Evolutionary conservation across 257 asterid genomes (phyloP), one percentile per base, ranked within the genome.

Genomic region (Mitragyna speciosa): DNA sequence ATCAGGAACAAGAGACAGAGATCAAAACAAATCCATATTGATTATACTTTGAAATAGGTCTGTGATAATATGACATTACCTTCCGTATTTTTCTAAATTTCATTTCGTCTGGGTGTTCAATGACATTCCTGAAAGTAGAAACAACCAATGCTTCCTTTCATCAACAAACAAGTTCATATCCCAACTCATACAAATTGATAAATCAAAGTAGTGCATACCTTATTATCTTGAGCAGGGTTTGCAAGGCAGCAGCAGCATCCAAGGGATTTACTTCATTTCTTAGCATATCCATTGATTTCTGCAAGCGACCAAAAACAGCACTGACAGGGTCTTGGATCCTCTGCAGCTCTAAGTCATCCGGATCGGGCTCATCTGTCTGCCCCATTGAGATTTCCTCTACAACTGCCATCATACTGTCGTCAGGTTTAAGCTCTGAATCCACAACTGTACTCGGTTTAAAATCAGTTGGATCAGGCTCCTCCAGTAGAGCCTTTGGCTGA

Each of bases 301-400:
- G 96, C 86, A 96, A 78, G 80, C 96, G 95, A 73, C 83, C 85
- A 72, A 87, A 91, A 80, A 94, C 30, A 59, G 82, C 28, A n/a
- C 91, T 76, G 77, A 92, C 97, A 47, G 98, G 93, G 78, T 93
- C 98, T 86, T 89, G 97, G 77, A 95, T 95, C 77, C 90, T 85
- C 89, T 81, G 89, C 83, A 93, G 82, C 87, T 91, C 97, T 48
- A 83, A 82, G 82, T 92, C 92, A 82, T 92, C 89, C 69, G 89
- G 87, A 82, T 86, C 89, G 58, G 95, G 92, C 73, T 86, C 88
- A 43, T 63, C 70, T 64, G 70, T 65, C 78, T 75, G 86, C 67
- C 24, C 78, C 71, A 61, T 73, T 33, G 81, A 72, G 59, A 58
- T 33, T 68, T 66, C 75, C 73, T 82, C 79, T 12, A 61, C 28